Evolutionary conservation across 1,284 basidiomycete species (phyloP).

Genomic region (Erythrobasidium hasegawianum): DNA sequence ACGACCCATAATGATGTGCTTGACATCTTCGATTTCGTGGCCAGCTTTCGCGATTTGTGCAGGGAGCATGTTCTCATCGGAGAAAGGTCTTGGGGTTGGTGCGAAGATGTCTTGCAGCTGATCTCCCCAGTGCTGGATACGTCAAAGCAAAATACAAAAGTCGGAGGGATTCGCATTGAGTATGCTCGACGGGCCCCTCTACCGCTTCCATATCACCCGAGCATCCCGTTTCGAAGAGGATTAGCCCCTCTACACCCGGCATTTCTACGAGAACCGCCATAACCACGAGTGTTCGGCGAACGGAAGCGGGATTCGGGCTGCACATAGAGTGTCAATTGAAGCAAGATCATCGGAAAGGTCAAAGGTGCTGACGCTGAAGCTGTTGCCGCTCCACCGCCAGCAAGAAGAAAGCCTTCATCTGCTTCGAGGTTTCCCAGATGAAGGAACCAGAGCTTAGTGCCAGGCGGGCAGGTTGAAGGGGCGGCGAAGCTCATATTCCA

Average conservation of each 20-base stretch:
- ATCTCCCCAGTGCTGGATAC: too few relatives aligned
- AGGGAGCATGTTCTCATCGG: conserved; percentile 45
- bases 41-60: conserved; percentile 45
- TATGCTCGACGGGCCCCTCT: too few relatives aligned
- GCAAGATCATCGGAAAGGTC: too few relatives aligned
- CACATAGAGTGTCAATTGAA: conserved; percentile 10
- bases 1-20: conserved; percentile 25
- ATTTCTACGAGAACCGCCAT: too few relatives aligned
- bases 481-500: too few relatives aligned
- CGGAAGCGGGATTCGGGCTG: neutral
- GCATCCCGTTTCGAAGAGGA: conserved; percentile 43
- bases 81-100: neutral
- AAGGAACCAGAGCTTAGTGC: conserved; percentile 46
- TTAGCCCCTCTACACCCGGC: conserved; percentile 41
- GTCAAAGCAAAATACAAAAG: too few relatives aligned
- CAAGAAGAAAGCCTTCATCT: conserved; percentile 46
- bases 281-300: too few relatives aligned
- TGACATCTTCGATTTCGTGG: conserved; percentile 40
- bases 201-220: neutral
- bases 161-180: too few relatives aligned
- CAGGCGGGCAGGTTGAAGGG: conserved; percentile 36
- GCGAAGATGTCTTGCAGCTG: neutral
- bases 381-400: conserved; percentile 41
- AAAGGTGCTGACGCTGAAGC: conserved; percentile 8
- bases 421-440: conserved; percentile 44